These are phyloP conservation scores for Verticillium longisporum DNA, from an alignment of 2,329 filamentous ascomycete genomes.

Conservation along the genomic window DNA sequence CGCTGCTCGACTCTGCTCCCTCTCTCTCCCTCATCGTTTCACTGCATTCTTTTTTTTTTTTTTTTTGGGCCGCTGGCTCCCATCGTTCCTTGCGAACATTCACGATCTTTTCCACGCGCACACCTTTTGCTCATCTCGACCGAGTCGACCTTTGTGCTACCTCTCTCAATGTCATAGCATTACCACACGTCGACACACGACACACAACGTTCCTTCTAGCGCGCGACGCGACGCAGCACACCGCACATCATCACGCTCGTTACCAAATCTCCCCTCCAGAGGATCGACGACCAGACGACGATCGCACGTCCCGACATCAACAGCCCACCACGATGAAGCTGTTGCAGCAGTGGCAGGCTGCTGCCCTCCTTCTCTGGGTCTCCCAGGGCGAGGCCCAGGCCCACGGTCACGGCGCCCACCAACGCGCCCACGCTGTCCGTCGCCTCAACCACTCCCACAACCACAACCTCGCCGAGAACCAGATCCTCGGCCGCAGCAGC, in stretches of 20 bases:
- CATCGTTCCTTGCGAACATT: background rate
- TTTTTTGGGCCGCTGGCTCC: background rate
- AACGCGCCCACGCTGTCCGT: constrained; percentile 21
- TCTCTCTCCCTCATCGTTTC: background rate
- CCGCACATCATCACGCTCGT: constrained; percentile 2
- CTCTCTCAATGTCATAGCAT: constrained; percentile 11
- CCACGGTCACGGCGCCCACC: constrained; percentile 31
- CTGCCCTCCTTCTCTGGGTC: constrained; percentile 32
- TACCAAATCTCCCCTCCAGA: background rate
- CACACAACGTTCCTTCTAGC: background rate
- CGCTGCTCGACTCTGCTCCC: background rate
- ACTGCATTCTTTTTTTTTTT: no score
- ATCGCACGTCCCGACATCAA: constrained; percentile 2
- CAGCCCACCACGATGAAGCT: constrained; percentile 41
- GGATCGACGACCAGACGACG: constrained; percentile 6
- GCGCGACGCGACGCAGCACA: constrained; percentile 5
- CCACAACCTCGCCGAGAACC: constrained; percentile 10
- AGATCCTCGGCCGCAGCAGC: constrained; percentile 7
- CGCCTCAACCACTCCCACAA: constrained; percentile 28
- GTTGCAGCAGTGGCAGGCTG: constrained; percentile 14
- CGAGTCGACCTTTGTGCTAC: background rate
- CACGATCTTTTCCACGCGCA: background rate
- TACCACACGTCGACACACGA: background rate
- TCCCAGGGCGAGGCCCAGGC: constrained; percentile 29
- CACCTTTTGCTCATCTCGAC: background rate